A percentile compares a stretch with the other conserved stretches of the same genome.
Evolutionary conservation across 2,329 filamentous ascomycete species (phyloP).

Genomic region (Dryadomyces sulphureus): DNA sequence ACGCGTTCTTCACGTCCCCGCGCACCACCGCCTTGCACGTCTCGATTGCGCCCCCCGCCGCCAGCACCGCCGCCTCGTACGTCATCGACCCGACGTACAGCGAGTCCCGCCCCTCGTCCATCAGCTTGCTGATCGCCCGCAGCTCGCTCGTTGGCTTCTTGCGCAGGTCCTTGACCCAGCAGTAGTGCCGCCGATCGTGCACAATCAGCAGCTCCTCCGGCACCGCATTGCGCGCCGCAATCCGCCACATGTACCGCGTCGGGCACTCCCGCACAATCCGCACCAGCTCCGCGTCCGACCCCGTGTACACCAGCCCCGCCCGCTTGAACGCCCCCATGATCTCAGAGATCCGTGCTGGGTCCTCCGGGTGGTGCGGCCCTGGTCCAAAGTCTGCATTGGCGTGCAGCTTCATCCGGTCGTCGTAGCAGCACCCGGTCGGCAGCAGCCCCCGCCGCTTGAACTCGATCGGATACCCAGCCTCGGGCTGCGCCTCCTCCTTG

Average conservation of each 20-base stretch:
- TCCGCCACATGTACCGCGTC: constrained; percentile 56
- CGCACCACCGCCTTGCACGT: constrained; percentile 82
- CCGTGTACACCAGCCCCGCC: constrained; percentile 59
- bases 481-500: no score
- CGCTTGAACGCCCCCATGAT: constrained; percentile 84
- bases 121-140: constrained; percentile 44
- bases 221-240: constrained; percentile 63
- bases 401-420: constrained; percentile 90
- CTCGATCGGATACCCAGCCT: constrained; percentile 19
- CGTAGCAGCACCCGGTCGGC: constrained; percentile 72
- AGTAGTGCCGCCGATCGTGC: constrained; percentile 63
- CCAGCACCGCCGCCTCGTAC: constrained; percentile 65
- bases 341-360: constrained; percentile 78
- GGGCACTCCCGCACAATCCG: constrained; percentile 37
- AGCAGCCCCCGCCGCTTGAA: constrained; percentile 33
- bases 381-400: constrained; percentile 65
- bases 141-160: constrained; percentile 47
- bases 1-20: constrained; percentile 79
- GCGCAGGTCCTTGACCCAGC: constrained; percentile 54
- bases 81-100: constrained; percentile 75
- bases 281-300: constrained; percentile 37
- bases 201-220: constrained; percentile 66
- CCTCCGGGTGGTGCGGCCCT: constrained; percentile 79
- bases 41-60: constrained; percentile 87
- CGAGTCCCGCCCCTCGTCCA: constrained; percentile 55